Base-by-base conservation (phyloP, 192 early-diverging fungal species). In the Piromyces sp. region DNA sequence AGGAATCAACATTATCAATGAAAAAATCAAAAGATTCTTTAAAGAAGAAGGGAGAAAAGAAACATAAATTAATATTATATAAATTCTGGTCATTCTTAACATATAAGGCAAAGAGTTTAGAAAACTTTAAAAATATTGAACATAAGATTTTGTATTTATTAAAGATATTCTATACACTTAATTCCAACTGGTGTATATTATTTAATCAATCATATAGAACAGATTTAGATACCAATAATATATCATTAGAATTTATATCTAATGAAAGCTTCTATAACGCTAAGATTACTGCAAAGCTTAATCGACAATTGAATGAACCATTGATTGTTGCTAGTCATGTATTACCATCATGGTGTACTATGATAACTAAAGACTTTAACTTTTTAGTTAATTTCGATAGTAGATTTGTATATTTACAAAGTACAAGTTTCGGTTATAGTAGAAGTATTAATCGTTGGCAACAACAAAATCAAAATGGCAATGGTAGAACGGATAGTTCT, bases 371-470 rank as follows among this genome's bases (percentile, higher is more conserved):
- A 29, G 83, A 90, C 29, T 94, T 91, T 31, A 91, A 92, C 5
- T 97, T 96, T 84, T 82, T 98, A 82, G 86, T 97, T 33, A 92
- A 94, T 0, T 96, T 97, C 82, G 94, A 95, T 78, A 89, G 91
- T 29, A 92, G 95, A 0, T 86, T 92, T 79, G 85, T 90, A 12
- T 97, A 92, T 83, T 85, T 97, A 30, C 94, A 95, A 83, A 94
- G 89, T 40, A 94, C 95, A 0, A 88, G 92, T 13, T 96, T 98
- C 89, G 96, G 96, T 13, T 95, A 94, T 81, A 91, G 93, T 15
- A 88, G 96, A 6, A 91, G 92, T 40, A 90, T 97, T 84, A 87
- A 87, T 38, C 84, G 87, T 28, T 94, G 93, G 93, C 90, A 91
- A 83, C 87, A 89, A 80, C 82, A 82, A 80, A 78, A 19, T 7